Evolutionary conservation across 306 rosid species (phyloP).

Genomic region (Castanea mollissima): DNA sequence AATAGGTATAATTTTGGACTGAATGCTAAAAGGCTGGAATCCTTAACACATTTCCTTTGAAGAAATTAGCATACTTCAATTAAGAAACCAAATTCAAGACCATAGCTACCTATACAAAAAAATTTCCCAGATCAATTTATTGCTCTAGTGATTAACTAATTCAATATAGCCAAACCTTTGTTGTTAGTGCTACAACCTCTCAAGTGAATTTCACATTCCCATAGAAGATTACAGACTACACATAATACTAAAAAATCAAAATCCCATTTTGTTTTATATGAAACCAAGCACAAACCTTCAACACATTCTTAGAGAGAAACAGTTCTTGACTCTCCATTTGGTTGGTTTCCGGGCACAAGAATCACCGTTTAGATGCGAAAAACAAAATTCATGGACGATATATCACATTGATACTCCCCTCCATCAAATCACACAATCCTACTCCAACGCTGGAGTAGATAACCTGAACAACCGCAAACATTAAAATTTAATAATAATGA

Average conservation of each 20-base stretch:
- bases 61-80: neutral
- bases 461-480: neutral
- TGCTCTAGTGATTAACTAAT: neutral
- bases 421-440: neutral
- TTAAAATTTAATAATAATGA: neutral
- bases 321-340: neutral
- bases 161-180: no score
- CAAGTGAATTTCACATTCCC: neutral
- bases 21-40: neutral
- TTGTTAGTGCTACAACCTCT: no score
- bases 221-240: neutral
- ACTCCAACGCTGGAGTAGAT: neutral
- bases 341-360: slow-evolving; percentile 6
- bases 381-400: neutral
- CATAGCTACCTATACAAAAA: neutral
- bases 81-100: neutral
- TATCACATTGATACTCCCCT: neutral
- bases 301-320: neutral
- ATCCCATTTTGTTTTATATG: neutral
- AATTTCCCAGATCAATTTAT: neutral
- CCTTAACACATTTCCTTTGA: neutral
- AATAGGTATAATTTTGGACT: neutral
- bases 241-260: neutral
- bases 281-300: slow-evolving; percentile 21
- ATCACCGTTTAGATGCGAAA: neutral